Base-by-base conservation (phyloP, 139 green algal species). In the Chlamydomonas sp. region DNA sequence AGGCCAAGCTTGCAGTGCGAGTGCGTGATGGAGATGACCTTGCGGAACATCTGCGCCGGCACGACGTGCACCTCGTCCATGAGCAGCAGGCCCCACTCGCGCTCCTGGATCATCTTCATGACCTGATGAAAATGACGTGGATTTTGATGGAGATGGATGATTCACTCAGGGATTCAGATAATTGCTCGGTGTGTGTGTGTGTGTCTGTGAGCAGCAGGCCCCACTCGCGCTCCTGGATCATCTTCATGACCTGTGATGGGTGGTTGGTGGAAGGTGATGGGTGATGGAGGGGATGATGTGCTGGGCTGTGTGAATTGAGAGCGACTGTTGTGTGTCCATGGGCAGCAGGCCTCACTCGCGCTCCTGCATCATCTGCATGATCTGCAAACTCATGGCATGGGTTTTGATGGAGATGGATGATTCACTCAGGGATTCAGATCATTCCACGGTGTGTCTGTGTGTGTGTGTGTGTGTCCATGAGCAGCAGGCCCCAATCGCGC, bases 21-120 rank as follows among this genome's bases (percentile, higher is more conserved):
- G 78, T 96, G 95, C 34, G 91, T 88, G 65, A 96, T 95, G 73
- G 85, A 85, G 35, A 98, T 90, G 31, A 97, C 90, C 81, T 91
- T 95, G 22, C 95, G 77, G 77, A 99, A 99, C 90, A 97, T 97
- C 29, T 87, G 63, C 5, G 95, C 95, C 0, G 95, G 95, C 39
- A 98, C 95, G 30, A 99, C 94, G 69, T 99, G 95, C 67, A 99
- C 94, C 82, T 99, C 94, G 70, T 99, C 94, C 81, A 99, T 75
- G 29, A 98, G 80, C 72, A 98, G 83, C 57, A 98, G 84, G 5
- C 95, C 95, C 95, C 95, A 99, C 83, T 99, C 95, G 1, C 88
- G 80, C 5, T 70, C 66, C 24, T 73, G 76, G 66, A 98, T 96
- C 72, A 82, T 10, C 34, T 64, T 22, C 54, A 64, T 64, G 24